phyloP scores from a whole-genome alignment of 1,284 basidiomycete species.

The Phellopilus nigrolimitatus region DNA sequence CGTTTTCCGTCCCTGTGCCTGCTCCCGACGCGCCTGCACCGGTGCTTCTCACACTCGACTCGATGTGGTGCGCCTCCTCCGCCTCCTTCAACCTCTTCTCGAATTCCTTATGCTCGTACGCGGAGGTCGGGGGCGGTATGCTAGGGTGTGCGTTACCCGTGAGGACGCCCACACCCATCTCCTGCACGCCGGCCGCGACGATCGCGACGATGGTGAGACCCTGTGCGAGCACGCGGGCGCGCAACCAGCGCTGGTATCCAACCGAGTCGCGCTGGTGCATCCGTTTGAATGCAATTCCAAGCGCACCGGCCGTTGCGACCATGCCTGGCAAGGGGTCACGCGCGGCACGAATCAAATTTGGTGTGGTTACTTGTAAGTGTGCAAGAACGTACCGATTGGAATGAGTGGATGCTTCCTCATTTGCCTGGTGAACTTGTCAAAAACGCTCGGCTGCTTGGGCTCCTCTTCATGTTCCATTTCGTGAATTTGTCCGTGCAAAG shows the following conservation, averaged over 20 bases:
- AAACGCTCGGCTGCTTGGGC: constrained; percentile 8
- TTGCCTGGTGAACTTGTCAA: constrained; percentile 15
- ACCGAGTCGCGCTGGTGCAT: constrained; percentile 18
- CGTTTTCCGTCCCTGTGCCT: constrained; percentile 15
- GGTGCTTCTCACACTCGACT: constrained; percentile 26
- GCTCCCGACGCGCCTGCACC: too few relatives aligned
- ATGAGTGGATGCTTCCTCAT: constrained; percentile 18
- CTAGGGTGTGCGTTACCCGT: constrained; percentile 21
- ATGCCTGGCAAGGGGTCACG: constrained; percentile 11
- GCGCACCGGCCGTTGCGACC: constrained; percentile 15
- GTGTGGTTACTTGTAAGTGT: neutral
- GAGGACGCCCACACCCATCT: constrained; percentile 26
- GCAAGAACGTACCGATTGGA: constrained; percentile 12
- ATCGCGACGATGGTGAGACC: constrained; percentile 71
- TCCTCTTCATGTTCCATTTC: constrained; percentile 12
- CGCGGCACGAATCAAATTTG: too few relatives aligned
- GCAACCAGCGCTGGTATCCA: constrained; percentile 53
- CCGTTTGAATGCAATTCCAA: constrained; percentile 16
- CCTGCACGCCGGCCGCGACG: constrained; percentile 38
- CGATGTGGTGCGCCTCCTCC: constrained; percentile 41
- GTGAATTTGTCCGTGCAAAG: constrained; percentile 19
- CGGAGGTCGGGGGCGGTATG: constrained; percentile 36
- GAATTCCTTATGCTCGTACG: constrained; percentile 47
- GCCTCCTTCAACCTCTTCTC: constrained; percentile 52
- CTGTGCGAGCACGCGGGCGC: constrained; percentile 73